phyloP scores from a whole-genome alignment of 148 eudicot species.

The Linanthus parryae region DNA sequence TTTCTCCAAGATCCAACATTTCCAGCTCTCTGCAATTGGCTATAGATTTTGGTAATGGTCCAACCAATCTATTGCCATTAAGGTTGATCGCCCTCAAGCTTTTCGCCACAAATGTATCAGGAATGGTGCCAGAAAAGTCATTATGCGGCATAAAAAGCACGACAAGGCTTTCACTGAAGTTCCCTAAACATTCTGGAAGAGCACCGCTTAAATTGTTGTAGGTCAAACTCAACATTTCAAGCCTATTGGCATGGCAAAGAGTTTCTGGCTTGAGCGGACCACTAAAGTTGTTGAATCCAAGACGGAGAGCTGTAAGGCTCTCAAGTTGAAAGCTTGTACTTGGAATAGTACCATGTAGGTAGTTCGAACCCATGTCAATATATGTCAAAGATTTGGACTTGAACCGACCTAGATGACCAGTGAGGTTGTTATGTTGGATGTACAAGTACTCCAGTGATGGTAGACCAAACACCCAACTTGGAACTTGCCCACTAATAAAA shows the following conservation, averaged over 20 bases:
- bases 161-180: background rate
- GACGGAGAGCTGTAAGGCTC: background rate
- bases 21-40: slow-evolving; percentile 20
- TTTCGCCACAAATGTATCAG: slow-evolving; percentile 1
- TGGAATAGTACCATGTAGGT: too few relatives aligned
- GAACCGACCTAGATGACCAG: too few relatives aligned
- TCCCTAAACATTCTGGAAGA: slow-evolving; percentile 17
- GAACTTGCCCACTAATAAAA: slow-evolving; percentile 10
- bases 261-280: slow-evolving; percentile 15
- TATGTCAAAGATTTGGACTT: too few relatives aligned
- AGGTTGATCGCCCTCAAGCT: slow-evolving; percentile 8
- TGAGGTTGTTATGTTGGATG: too few relatives aligned
- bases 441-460: too few relatives aligned
- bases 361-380: too few relatives aligned
- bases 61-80: slow-evolving; percentile 12
- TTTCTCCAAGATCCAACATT: slow-evolving; percentile 31
- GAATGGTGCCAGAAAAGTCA: slow-evolving; percentile 15
- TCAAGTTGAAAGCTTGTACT: too few relatives aligned
- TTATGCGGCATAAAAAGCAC: slow-evolving; percentile 9
- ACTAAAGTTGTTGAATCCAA: background rate
- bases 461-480: too few relatives aligned
- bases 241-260: background rate
- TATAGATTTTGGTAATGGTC: slow-evolving; percentile 13
- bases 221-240: slow-evolving; percentile 16
- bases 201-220: slow-evolving; percentile 15